Evolutionary conservation across 352 stramenopile genomes (phyloP), one percentile per base, ranked within the genome.

Genomic region (Globisporangium nunn): DNA sequence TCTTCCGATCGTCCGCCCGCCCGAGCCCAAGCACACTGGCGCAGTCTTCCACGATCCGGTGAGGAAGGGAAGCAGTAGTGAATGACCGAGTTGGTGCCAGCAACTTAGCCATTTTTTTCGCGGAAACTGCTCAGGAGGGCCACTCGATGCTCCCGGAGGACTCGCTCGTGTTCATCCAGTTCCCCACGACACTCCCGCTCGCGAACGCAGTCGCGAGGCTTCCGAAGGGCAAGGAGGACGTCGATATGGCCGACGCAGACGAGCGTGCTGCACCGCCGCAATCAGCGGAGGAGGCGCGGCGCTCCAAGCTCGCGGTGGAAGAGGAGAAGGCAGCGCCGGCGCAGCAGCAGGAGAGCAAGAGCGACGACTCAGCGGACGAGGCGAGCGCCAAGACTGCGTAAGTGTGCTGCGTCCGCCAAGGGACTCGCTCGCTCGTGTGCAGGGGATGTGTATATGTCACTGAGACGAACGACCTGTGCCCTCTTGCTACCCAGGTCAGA

Each of bases 141-240:
- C 75, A 87, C 41, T 61, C 87, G 3, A 41, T 83, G 18, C 59
- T 85, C 12, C 46, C 58, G 0, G 80, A 94, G 58, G 81, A 94
- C 61, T 71, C 81, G 51, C 62, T 94, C 6, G 73, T 94, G 6
- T 94, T 92, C 69, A 66, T 94, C 43, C 85, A 94, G 53, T 68
- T 94, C 50, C 85, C 85, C 10, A 94, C 85, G 30, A 94, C 85
- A 18, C 69, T 94, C 6, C 85, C 85, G 23, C 74, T 91, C 29
- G 72, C 78, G 41, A 85, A 71, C 52, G 74, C 69, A 0, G 68
- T 72, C 18, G 59, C 64, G 6, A 75, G 72, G 30, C 23, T 48
- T 8, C 58, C 61, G 4, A 75, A 67, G 31, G 59, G 58, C 28
- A 58, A 66, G 30, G 56, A 71, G 47, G 66, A 78, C 29, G 69